Conservation (phyloP, 1,284 basidiomycete species). For the Malassezia equina region DNA sequence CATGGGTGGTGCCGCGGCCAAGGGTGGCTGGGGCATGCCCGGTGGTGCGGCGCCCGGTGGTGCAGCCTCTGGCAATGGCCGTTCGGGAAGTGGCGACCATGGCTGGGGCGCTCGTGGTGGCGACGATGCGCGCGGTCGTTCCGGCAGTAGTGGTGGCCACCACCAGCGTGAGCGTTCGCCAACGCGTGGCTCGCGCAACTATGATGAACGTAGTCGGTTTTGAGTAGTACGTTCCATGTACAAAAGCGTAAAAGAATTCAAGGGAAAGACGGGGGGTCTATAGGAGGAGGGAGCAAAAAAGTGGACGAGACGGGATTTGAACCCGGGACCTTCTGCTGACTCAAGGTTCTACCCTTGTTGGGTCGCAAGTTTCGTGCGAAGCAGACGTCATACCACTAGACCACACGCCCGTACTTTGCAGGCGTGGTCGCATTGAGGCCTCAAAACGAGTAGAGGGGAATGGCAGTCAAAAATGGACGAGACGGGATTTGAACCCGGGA, state of each 20-base stretch:
- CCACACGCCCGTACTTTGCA: slow-evolving; percentile 13
- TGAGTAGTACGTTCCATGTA: neutral
- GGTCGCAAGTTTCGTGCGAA: slow-evolving; percentile 16
- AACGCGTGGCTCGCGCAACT: slow-evolving; percentile 14
- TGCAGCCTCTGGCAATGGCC: slow-evolving; percentile 44
- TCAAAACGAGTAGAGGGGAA: too few relatives aligned
- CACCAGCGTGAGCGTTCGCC: slow-evolving; percentile 17
- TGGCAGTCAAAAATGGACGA: slow-evolving; percentile 19
- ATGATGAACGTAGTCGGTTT: slow-evolving; percentile 18
- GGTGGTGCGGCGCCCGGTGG: slow-evolving; percentile 18
- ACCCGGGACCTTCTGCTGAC: slow-evolving; percentile 22
- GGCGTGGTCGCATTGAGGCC: too few relatives aligned
- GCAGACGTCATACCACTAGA: slow-evolving; percentile 24
- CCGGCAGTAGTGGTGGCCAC: neutral
- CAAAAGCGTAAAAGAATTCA: neutral
- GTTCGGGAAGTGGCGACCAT: slow-evolving; percentile 32
- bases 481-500: slow-evolving; percentile 23
- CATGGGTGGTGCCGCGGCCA: slow-evolving; percentile 15
- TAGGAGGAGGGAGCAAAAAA: neutral
- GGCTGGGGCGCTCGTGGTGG: slow-evolving; percentile 8
- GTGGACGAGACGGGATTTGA: slow-evolving; percentile 22
- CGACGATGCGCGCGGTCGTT: slow-evolving; percentile 1
- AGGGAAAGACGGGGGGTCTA: neutral
- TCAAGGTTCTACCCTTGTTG: slow-evolving; percentile 7
- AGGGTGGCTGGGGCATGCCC: slow-evolving; percentile 4